These are phyloP conservation scores for Hepatocystis sp. DNA, from an alignment of 169 alveolate genomes.

Conservation along the genomic window DNA sequence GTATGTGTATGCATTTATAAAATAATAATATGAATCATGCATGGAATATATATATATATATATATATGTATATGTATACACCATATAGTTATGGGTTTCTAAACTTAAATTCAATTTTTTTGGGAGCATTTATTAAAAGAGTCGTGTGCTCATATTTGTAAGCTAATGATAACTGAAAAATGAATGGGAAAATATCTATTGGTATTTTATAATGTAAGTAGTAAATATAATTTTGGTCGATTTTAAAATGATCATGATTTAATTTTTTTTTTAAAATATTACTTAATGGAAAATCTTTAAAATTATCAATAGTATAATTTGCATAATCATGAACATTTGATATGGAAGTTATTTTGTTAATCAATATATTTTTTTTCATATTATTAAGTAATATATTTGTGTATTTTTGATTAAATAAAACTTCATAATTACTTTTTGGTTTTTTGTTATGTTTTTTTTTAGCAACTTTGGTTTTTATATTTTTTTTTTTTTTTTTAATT, in stretches of 20 bases:
- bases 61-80: not conserved
- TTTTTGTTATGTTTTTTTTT: conserved; percentile 70
- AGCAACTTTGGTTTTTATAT: conserved; percentile 11
- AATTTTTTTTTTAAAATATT: conserved; percentile 30
- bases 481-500: conserved; percentile 5
- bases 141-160: conserved; percentile 68
- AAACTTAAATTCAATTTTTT: conserved; percentile 50
- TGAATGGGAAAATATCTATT: conserved; percentile 58
- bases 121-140: conserved; percentile 61
- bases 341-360: conserved; percentile 63
- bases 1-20: too few species aligned
- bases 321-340: conserved; percentile 47
- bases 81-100: conserved; percentile 23
- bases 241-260: conserved; percentile 38
- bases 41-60: too few species aligned
- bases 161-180: conserved; percentile 65
- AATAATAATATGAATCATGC: too few species aligned
- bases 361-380: conserved; percentile 44
- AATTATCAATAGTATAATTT: conserved; percentile 56
- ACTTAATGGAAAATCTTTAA: conserved; percentile 23
- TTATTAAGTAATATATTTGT: conserved; percentile 30
- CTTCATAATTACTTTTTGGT: conserved; percentile 69
- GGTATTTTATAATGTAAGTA: conserved; percentile 62
- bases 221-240: conserved; percentile 65
- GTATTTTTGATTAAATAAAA: conserved; percentile 66